Evolutionary conservation across 768 basidiomycete genomes (phyloP), one percentile per base, ranked within the genome.

Genomic region (Saitozyma sp.): DNA sequence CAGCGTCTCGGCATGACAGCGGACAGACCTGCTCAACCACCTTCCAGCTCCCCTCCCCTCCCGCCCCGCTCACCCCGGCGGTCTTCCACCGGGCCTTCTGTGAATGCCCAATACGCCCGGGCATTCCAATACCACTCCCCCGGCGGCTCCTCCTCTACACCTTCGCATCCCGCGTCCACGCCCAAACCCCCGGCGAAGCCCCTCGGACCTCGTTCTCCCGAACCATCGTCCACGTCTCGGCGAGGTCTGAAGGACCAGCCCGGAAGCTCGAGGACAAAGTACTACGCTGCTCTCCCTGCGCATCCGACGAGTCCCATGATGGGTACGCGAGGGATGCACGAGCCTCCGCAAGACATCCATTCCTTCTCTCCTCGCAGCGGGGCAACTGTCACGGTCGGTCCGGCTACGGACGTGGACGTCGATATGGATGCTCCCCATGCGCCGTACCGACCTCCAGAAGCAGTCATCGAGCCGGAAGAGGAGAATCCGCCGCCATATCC

Each of bases 391-490:
- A 29, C 29, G 29, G 29, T 29, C 29, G 29, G 29, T 29, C 13
- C 45, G 6, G 45, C 45, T 1, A 46, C n/a, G 45, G 45, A 46
- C 3, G 45, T 46, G 45, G 45, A 61, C 16, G 17, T 55, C 8
- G 66, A 67, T 5, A 48, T 57, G 38, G 73, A 70, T 46, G 50
- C 54, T 13, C 55, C 68, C n/a, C 68, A 71, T 42, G 66, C 73
- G 5, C 68, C 70, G 0, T 75, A 72, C 60, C 64, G 73, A 53
- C 64, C 73, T 1, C 73, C 73, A 16, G 73, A 75, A 61, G 64
- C 68, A 8, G 71, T 75, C 42, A 65, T 68, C 29, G 73, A 75
- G 40, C 66, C 68, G 20, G 58, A 61, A 19, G 73, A 75, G 37
- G 73, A 74, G 54, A 61, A 66, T 51, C 67, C 67, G 0, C 70